Evolutionary conservation across 2,329 filamentous ascomycete genomes (phyloP).

Genomic region (Gyromitra esculenta): DNA sequence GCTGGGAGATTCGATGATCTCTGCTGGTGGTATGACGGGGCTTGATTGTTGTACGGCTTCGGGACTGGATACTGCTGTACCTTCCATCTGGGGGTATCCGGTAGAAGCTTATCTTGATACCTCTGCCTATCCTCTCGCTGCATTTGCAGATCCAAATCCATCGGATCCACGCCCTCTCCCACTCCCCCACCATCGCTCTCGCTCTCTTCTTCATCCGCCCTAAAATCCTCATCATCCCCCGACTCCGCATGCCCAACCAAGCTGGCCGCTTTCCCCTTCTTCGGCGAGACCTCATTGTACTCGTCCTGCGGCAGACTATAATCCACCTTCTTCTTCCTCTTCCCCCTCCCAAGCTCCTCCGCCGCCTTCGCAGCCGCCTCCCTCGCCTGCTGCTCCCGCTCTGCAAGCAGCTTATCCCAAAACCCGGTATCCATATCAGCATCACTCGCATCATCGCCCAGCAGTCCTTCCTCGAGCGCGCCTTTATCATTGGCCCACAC

Average conservation of each 20-base stretch:
- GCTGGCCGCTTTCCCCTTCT: background rate
- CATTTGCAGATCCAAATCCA: slow-evolving; percentile 20
- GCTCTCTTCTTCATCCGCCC: slow-evolving; percentile 54
- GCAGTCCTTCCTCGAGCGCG: slow-evolving; percentile 69
- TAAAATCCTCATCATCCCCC: slow-evolving; percentile 31
- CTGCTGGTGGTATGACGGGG: background rate
- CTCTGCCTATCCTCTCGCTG: background rate
- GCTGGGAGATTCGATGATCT: background rate
- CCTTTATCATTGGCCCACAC: slow-evolving; percentile 89
- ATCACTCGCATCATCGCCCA: slow-evolving; percentile 66
- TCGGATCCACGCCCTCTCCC: slow-evolving; percentile 53
- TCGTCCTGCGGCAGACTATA: slow-evolving; percentile 44
- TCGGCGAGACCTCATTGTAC: slow-evolving; percentile 17
- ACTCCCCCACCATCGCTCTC: slow-evolving; percentile 58
- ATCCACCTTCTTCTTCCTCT: slow-evolving; percentile 66
- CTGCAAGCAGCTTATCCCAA: slow-evolving; percentile 89
- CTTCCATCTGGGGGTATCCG: background rate
- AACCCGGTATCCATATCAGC: slow-evolving; percentile 72
- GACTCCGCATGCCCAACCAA: slow-evolving; percentile 8
- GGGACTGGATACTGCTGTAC: background rate
- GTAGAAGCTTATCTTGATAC: slow-evolving; percentile 1
- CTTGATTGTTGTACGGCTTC: background rate
- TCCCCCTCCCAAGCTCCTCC: slow-evolving; percentile 85
- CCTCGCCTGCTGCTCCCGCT: slow-evolving; percentile 81
- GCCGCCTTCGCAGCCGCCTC: slow-evolving; percentile 74